A percentile compares a stretch with the other conserved stretches of the same genome.
phyloP scores from a whole-genome alignment of 2,329 filamentous ascomycete species.

The Fusarium sororula region DNA sequence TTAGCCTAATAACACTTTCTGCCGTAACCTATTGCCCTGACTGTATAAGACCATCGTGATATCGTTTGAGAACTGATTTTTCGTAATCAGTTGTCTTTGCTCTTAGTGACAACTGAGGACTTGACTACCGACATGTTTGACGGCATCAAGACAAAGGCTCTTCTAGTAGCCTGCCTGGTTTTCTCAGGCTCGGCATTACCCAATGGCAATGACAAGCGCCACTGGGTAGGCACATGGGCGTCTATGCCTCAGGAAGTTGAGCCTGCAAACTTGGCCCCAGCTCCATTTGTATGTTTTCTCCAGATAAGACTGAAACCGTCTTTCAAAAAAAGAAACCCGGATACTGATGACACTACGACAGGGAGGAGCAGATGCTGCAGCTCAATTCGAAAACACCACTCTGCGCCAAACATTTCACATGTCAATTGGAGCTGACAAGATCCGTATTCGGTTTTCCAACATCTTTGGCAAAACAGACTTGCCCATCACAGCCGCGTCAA shows the following conservation, averaged over 20 bases:
- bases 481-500: conserved; percentile 14
- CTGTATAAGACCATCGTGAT: not conserved
- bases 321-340: too few relatives aligned
- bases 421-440: conserved; percentile 11
- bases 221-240: conserved; percentile 31
- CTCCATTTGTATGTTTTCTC: conserved; percentile 15
- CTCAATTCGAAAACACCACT: conserved; percentile 23
- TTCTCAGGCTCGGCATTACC: not conserved
- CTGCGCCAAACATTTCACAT: conserved; percentile 24
- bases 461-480: conserved; percentile 21
- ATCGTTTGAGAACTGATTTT: not conserved
- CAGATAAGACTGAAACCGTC: accelerated
- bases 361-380: conserved; percentile 10
- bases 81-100: too few relatives aligned
- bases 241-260: conserved; percentile 30
- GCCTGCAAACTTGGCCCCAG: conserved; percentile 15
- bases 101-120: accelerated
- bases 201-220: not conserved
- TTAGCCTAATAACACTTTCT: conserved; percentile 17
- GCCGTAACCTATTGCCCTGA: not conserved
- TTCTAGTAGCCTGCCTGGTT: conserved; percentile 10
- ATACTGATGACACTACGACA: not conserved
- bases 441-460: conserved; percentile 27
- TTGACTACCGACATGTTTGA: not conserved
- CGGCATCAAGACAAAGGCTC: not conserved